Base-by-base conservation (phyloP, 192 early-diverging fungal species). In the Coemansia sp. region DNA sequence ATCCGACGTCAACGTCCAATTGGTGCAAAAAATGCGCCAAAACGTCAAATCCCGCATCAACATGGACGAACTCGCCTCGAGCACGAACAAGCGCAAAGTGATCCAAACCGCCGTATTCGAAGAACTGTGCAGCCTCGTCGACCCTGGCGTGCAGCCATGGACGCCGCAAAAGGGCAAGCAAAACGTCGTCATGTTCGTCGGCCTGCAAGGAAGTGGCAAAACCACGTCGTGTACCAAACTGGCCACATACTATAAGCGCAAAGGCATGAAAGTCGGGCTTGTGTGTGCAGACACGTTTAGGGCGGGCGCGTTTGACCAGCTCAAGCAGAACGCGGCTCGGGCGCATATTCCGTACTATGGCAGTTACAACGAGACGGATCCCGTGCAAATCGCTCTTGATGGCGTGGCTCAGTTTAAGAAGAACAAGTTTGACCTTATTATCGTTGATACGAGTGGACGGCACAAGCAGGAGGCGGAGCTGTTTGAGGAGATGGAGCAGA, bases 211-310 rank as follows among this genome's bases (percentile, higher is more conserved):
- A 64, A 86, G 86, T 55, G 96, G 96, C 51, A 98, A 98, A 63
- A 98, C 96, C 17, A 98, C 96, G 1, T 91, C 96, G 5, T 98
- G 96, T 77, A 97, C 95, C 23, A 98, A 98, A 79, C 79, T 98
- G 48, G 96, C 93, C 2, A 85, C 88, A 15, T 85, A 93, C 56
- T 98, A 98, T 73, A 90, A 91, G 75, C 86, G 91, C 54, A 98
- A 98, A 73, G 95, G 95, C 0, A 95, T 89, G 88, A 97, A 97
- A 71, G 89, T 89, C 1, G 88, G 90, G 10, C 71, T 98, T 23
- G 94, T 98, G 8, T 96, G 94, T 61, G 88, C 95, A 2, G 96
- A 98, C 74, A 98, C 96, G 12, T 98, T 96, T 81, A 91, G 96
- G 73, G 96, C 96, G 46, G 96, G 96, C 82, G 96, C 96, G 12